phyloP scores from a whole-genome alignment of 345 rosid genomes.

The Bruguiera sexangula region DNA sequence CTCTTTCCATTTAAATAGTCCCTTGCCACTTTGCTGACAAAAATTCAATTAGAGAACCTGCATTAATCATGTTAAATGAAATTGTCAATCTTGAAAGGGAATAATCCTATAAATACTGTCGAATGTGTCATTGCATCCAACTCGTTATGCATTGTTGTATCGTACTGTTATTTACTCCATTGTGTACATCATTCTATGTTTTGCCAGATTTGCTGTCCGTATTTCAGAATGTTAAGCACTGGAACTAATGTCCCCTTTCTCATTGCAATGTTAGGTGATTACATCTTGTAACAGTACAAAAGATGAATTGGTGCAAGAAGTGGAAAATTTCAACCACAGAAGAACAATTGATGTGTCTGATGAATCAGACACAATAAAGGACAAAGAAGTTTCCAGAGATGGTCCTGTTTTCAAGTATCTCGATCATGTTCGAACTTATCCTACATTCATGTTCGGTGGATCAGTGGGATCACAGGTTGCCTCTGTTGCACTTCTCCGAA shows the following conservation, averaged over 20 bases:
- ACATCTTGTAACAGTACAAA: constrained; percentile 87
- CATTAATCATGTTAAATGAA: too few relatives aligned
- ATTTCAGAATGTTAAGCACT: too few relatives aligned
- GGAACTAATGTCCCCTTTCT: too few relatives aligned
- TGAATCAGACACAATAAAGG: constrained; percentile 35
- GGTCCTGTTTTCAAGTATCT: constrained; percentile 51
- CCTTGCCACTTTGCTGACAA: not conserved
- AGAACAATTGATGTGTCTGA: constrained; percentile 37
- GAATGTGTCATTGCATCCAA: too few relatives aligned
- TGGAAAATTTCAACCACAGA: constrained; percentile 52
- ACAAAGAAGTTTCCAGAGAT: constrained; percentile 37
- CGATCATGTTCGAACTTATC: constrained; percentile 78
- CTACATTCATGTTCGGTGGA: constrained; percentile 88
- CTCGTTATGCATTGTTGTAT: too few relatives aligned
- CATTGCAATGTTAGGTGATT: constrained; percentile 49
- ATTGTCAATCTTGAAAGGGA: too few relatives aligned
- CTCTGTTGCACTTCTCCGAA: constrained; percentile 79
- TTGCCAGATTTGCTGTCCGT: too few relatives aligned
- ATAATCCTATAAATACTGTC: too few relatives aligned
- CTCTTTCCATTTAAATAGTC: not conserved
- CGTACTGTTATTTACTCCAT: too few relatives aligned
- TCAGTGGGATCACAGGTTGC: constrained; percentile 86
- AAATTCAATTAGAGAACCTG: not conserved
- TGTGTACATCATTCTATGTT: too few relatives aligned
- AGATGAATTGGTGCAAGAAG: constrained; percentile 83